Evolutionary conservation across 495 filamentous ascomycete species (phyloP).

Genomic region (Gamarada debralockiae): DNA sequence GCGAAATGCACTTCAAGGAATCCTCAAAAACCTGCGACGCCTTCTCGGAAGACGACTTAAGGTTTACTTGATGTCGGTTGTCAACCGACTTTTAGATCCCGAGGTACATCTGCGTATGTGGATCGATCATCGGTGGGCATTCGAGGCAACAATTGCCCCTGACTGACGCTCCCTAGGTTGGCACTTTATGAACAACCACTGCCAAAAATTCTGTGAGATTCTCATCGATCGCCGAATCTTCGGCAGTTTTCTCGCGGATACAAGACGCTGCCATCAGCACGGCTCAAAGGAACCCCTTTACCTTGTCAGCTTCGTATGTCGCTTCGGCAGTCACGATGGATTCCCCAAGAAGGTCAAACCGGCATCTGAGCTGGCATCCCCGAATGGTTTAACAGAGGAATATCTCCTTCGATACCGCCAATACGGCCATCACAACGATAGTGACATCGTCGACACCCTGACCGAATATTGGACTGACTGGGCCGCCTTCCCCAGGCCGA

Average conservation of each 20-base stretch:
- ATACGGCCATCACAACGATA: constrained; percentile 28
- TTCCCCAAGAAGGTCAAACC: constrained; percentile 20
- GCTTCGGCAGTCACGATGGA: constrained; percentile 8
- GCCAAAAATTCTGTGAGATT: constrained; percentile 31
- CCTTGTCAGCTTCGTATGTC: constrained; percentile 37
- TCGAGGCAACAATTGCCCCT: no score
- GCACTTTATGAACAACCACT: constrained; percentile 31
- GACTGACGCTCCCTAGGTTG: no score
- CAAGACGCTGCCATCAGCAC: no score
- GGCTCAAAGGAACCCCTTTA: constrained; percentile 23
- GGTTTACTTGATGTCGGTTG: constrained; percentile 28
- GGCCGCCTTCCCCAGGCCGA: constrained; percentile 32
- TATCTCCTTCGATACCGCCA: constrained; percentile 35
- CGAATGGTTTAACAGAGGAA: constrained; percentile 36
- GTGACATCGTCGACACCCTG: constrained; percentile 37
- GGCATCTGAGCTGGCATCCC: constrained; percentile 38
- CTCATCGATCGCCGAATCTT: constrained; percentile 30
- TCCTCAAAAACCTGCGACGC: not conserved
- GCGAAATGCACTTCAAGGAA: not conserved
- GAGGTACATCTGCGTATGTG: no score
- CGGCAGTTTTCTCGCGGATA: constrained; percentile 24
- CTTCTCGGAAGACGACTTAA: constrained; percentile 17
- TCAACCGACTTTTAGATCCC: constrained; percentile 23
- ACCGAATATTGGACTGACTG: constrained; percentile 43
- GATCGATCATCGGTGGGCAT: no score